A percentile compares a stretch with the other conserved stretches of the same genome.
These are phyloP conservation scores for Cladosporium sp. DNA, from an alignment of 2,329 filamentous ascomycete genomes.

Conservation along the genomic window DNA sequence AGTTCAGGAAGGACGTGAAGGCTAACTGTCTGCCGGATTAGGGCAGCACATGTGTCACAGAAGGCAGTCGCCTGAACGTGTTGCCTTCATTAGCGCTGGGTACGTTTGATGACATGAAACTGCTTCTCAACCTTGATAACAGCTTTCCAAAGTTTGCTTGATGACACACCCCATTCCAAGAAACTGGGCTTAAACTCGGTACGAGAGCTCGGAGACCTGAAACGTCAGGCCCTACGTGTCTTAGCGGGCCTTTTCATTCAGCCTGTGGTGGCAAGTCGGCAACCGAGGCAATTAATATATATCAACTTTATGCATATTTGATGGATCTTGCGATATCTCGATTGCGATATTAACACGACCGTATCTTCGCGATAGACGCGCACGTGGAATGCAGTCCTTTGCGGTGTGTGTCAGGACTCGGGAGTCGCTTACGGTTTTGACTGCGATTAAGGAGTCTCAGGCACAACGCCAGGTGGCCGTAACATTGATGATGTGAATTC, in stretches of 20 bases:
- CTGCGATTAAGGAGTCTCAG: neutral
- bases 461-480: neutral
- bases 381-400: neutral
- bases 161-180: neutral
- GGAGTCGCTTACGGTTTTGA: neutral
- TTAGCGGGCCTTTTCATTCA: neutral
- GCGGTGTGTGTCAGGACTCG: neutral
- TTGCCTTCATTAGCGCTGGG: neutral
- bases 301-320: neutral
- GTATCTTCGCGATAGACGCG: neutral
- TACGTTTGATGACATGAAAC: constrained; percentile 1
- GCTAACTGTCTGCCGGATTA: neutral
- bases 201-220: neutral
- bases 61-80: neutral
- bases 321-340: neutral
- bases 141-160: neutral
- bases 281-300: neutral
- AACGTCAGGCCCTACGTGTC: neutral
- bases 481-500: neutral
- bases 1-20: neutral
- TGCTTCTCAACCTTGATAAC: constrained; percentile 4
- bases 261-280: too few species aligned
- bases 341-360: neutral
- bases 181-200: neutral
- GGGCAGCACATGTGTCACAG: neutral